Conservation (phyloP, 177 flowering plant genomes). For the Vitis hybrid region DNA sequence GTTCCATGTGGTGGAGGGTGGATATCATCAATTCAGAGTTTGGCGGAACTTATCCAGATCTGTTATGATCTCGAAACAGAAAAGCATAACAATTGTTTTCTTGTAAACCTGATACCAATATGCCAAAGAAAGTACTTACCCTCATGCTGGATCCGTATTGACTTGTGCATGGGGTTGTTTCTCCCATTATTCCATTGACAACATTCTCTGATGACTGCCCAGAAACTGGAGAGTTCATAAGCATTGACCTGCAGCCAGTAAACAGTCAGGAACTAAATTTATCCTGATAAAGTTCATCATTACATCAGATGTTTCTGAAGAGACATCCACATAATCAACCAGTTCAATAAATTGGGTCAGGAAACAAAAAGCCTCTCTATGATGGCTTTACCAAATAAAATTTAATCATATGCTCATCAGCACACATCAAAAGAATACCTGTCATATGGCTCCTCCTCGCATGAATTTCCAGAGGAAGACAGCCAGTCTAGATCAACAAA, state of each 20-base stretch:
- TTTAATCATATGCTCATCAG: background rate
- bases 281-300: background rate
- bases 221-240: constrained; percentile 27
- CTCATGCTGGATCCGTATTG: constrained; percentile 36
- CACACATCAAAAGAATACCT: constrained; percentile 24
- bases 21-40: background rate
- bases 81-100: background rate
- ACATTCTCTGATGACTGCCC: constrained; percentile 40
- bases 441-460: constrained; percentile 44
- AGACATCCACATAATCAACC: background rate
- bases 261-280: constrained; percentile 4
- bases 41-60: background rate
- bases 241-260: constrained; percentile 28
- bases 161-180: constrained; percentile 38
- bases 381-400: background rate
- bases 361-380: background rate
- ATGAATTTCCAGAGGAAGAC: constrained; percentile 51
- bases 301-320: too few species aligned
- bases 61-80: background rate
- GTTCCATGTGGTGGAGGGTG: background rate
- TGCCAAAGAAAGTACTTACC: constrained; percentile 22
- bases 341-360: too few species aligned
- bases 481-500: constrained; percentile 54
- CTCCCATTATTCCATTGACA: constrained; percentile 33
- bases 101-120: background rate